Evolutionary conservation across 805 yeast species (phyloP).

Genomic region (Isabelozyma rhagii): DNA sequence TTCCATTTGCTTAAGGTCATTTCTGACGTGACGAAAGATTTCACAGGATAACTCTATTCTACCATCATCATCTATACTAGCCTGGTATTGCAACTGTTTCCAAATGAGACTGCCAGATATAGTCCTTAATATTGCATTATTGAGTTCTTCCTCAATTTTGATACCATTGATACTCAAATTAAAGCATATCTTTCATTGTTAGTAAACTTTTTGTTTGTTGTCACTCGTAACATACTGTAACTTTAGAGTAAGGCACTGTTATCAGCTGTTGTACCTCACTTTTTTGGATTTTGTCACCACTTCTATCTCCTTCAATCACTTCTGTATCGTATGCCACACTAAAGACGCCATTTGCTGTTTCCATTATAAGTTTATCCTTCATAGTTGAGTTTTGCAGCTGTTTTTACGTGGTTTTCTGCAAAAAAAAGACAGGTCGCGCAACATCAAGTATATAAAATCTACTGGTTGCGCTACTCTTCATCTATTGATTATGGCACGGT

Average conservation of each 20-base stretch:
- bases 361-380: not conserved
- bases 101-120: slow-evolving; percentile 3
- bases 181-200: not conserved
- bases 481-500: not conserved
- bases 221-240: not conserved
- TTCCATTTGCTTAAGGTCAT: not conserved
- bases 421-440: not conserved
- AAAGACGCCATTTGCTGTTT: not conserved
- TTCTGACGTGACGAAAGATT: slow-evolving; percentile 3
- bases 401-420: not conserved
- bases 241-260: not conserved
- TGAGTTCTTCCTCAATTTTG: not conserved
- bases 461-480: no score
- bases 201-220: not conserved
- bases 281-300: not conserved
- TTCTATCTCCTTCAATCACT: not conserved
- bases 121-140: not conserved
- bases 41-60: slow-evolving; percentile 5
- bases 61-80: slow-evolving; percentile 6
- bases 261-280: not conserved
- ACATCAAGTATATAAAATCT: no score
- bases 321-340: not conserved
- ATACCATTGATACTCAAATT: not conserved
- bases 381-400: not conserved
- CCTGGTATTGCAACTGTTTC: slow-evolving; percentile 7